phyloP scores from a whole-genome alignment of 2,329 filamentous ascomycete genomes.

The Thielaviopsis punctulata region DNA sequence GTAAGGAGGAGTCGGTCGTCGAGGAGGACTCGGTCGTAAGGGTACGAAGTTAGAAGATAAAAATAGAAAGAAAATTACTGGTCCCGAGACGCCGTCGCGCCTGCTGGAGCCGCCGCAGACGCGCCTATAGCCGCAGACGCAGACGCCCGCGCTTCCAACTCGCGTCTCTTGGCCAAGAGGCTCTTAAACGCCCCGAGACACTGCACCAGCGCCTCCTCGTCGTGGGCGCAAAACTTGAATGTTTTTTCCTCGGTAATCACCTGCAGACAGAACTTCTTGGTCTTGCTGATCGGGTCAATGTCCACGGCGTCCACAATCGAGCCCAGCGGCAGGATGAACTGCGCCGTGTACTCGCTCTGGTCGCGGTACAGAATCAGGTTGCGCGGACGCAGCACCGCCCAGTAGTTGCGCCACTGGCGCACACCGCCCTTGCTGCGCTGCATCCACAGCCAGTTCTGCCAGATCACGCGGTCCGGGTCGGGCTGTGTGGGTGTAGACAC shows the following conservation, averaged over 20 bases:
- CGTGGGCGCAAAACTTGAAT: conserved; percentile 56
- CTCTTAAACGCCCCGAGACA: conserved; percentile 89
- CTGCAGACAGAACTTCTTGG: conserved; percentile 75
- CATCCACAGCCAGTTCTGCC: conserved; percentile 78
- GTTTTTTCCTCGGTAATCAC: conserved; percentile 86
- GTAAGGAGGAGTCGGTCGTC: no score
- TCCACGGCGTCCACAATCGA: conserved; percentile 82
- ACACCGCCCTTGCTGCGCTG: conserved; percentile 70
- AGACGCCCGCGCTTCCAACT: conserved; percentile 35
- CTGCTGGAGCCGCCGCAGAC: not conserved
- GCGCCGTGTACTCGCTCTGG: conserved; percentile 73
- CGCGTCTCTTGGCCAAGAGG: conserved; percentile 52
- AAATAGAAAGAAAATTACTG: not conserved
- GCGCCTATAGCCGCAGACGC: conserved; percentile 13
- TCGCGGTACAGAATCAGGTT: conserved; percentile 87
- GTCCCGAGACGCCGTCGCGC: not conserved
- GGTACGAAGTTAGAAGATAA: not conserved
- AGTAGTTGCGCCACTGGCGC: conserved; percentile 85
- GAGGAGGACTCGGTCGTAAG: not conserved
- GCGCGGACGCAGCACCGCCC: conserved; percentile 76
- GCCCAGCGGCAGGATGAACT: conserved; percentile 62
- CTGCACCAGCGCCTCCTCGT: conserved; percentile 67
- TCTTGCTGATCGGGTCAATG: conserved; percentile 71
- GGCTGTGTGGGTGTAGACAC: conserved; percentile 28
- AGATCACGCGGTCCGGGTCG: conserved; percentile 78